Evolutionary conservation across 179 eudicot genomes (phyloP).

Genomic region (Vitellaria paradoxa): DNA sequence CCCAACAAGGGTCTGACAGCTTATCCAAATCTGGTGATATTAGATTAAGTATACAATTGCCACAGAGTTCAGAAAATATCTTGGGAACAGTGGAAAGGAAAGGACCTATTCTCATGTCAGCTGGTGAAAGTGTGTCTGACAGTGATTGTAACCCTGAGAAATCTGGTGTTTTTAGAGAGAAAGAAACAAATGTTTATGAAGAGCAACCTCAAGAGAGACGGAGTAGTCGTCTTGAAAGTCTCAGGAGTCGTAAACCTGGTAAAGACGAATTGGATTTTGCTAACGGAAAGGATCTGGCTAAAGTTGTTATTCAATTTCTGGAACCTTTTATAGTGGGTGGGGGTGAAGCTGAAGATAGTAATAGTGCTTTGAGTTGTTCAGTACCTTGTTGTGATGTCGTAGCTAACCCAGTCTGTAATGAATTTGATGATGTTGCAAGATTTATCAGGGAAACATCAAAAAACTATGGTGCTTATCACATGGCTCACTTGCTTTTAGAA

Average conservation of each 20-base stretch:
- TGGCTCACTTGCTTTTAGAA: conserved; percentile 82
- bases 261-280: conserved; percentile 78
- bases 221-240: conserved; percentile 81
- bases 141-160: conserved; percentile 39
- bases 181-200: conserved; percentile 50
- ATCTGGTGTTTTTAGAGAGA: conserved; percentile 30
- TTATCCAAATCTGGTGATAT: conserved; percentile 41
- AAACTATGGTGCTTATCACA: conserved; percentile 77
- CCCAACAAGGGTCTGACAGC: conserved; percentile 35
- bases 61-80: conserved; percentile 35
- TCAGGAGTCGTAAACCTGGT: conserved; percentile 83
- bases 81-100: conserved; percentile 24
- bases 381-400: conserved; percentile 24
- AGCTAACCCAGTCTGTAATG: conserved; percentile 33
- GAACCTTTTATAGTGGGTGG: conserved; percentile 55
- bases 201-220: conserved; percentile 89
- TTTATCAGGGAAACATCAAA: conserved; percentile 56
- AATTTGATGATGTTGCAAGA: conserved; percentile 47
- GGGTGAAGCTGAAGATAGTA: conserved; percentile 36
- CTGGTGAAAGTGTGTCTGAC: conserved; percentile 30
- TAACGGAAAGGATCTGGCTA: conserved; percentile 59
- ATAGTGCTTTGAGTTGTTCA: conserved; percentile 31
- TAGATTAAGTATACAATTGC: conserved; percentile 54
- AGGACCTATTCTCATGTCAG: conserved; percentile 23
- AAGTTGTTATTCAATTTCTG: conserved; percentile 65